A percentile compares a stretch with the other conserved stretches of the same genome.
phyloP scores from a whole-genome alignment of 176 grass and related monocot species.

The Carex parvula region DNA sequence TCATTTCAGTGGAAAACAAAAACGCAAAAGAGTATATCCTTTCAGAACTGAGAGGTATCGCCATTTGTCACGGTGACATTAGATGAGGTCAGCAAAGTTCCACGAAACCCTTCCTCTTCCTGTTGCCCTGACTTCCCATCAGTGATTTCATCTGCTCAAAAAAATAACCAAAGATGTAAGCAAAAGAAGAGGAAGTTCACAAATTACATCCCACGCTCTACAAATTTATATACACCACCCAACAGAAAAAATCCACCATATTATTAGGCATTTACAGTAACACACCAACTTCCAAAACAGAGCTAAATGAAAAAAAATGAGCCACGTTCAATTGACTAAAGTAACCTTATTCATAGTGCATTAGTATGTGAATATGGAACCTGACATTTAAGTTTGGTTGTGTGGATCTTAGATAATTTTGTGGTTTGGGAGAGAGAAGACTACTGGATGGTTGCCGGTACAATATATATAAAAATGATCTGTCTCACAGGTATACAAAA shows the following conservation, averaged over 20 bases:
- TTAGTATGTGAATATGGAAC: not conserved
- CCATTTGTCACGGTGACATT: conserved; percentile 33
- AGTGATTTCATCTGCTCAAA: conserved; percentile 76
- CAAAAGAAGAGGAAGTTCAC: not conserved
- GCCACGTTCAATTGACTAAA: not conserved
- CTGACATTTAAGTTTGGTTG: not conserved
- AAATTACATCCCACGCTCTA: not conserved
- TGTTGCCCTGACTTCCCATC: conserved; percentile 47
- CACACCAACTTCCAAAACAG: not conserved
- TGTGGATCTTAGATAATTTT: not conserved
- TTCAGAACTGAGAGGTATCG: conserved; percentile 2
- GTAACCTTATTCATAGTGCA: not conserved
- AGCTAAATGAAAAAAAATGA: not conserved
- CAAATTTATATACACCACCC: not conserved
- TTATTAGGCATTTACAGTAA: not conserved
- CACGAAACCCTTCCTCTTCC: conserved; percentile 91
- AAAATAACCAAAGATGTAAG: conserved; percentile 24
- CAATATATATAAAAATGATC: not conserved
- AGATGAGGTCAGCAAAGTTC: conserved; percentile 72
- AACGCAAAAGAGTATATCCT: not conserved
- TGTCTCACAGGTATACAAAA: not conserved
- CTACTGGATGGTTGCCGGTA: not conserved
- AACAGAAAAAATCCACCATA: not conserved
- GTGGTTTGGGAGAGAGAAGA: not conserved
- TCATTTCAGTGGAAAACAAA: not conserved